Evolutionary conservation across 352 stramenopile genomes (phyloP).

Genomic region (Phytophthora pinifolia): DNA sequence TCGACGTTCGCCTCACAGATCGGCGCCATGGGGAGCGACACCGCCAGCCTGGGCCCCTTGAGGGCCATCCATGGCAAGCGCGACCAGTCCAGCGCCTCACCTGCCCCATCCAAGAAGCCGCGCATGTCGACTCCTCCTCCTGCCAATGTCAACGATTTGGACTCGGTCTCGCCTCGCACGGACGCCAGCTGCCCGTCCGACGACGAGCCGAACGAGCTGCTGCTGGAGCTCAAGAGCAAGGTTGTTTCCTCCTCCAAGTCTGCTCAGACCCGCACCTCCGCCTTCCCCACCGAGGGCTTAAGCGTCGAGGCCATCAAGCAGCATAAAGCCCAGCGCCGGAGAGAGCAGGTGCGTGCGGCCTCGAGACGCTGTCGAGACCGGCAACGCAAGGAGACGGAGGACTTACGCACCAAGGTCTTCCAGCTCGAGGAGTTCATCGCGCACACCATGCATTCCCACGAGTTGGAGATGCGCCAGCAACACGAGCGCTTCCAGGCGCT

Average conservation of each 20-base stretch:
- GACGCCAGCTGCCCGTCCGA: slow-evolving; percentile 46
- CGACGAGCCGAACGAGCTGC: slow-evolving; percentile 35
- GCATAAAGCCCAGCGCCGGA: slow-evolving; percentile 59
- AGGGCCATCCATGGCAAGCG: slow-evolving; percentile 11
- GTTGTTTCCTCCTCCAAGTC: not conserved
- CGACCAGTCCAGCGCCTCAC: slow-evolving; percentile 1
- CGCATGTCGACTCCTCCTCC: slow-evolving; percentile 29
- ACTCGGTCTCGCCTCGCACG: slow-evolving; percentile 34
- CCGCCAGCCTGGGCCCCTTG: slow-evolving; percentile 21
- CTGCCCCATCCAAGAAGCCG: slow-evolving; percentile 4
- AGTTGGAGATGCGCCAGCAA: slow-evolving; percentile 50
- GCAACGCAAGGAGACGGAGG: slow-evolving; percentile 66
- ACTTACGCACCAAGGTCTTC: slow-evolving; percentile 69
- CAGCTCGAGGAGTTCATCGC: slow-evolving; percentile 69
- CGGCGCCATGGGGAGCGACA: slow-evolving; percentile 9
- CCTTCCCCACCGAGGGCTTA: slow-evolving; percentile 27
- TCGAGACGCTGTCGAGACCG: slow-evolving; percentile 61
- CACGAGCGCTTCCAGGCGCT: slow-evolving; percentile 40
- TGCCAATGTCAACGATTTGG: slow-evolving; percentile 40
- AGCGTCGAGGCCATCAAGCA: slow-evolving; percentile 53
- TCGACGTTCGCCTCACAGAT: slow-evolving; percentile 1
- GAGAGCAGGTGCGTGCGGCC: slow-evolving; percentile 62
- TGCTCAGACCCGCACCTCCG: slow-evolving; percentile 18
- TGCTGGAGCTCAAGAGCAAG: slow-evolving; percentile 14
- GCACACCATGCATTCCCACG: slow-evolving; percentile 58